Conservation (phyloP, 2,329 filamentous ascomycete genomes). For the Cordyceps tenuipes region DNA sequence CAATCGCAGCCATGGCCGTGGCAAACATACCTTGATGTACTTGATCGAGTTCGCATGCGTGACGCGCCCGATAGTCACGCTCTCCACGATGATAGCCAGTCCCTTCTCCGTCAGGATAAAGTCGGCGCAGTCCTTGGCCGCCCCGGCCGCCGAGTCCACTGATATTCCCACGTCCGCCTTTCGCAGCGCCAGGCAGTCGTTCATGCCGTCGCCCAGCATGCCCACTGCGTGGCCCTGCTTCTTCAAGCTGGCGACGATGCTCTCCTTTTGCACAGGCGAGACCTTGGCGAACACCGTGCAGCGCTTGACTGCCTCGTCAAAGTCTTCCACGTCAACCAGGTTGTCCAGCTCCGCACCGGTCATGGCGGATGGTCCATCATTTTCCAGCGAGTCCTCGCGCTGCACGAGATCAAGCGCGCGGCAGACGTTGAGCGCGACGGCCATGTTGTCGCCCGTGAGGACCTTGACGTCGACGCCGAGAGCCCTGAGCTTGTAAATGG, state of each 20-base stretch:
- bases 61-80: constrained; percentile 19
- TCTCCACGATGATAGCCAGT: constrained; percentile 20
- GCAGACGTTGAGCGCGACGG: constrained; percentile 23
- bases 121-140: constrained; percentile 23
- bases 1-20: background rate
- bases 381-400: constrained; percentile 12
- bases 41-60: constrained; percentile 24
- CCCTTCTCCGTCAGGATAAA: constrained; percentile 23
- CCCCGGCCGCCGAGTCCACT: constrained; percentile 22
- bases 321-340: constrained; percentile 15
- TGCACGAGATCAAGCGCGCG: constrained; percentile 17
- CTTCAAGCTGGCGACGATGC: constrained; percentile 19
- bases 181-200: constrained; percentile 22
- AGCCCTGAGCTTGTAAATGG: constrained; percentile 17
- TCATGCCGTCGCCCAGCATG: constrained; percentile 24
- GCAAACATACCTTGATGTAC: constrained; percentile 19
- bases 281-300: constrained; percentile 24
- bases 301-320: constrained; percentile 17
- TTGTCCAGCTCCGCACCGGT: constrained; percentile 18
- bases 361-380: constrained; percentile 18
- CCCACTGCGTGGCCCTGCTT: constrained; percentile 20
- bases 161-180: constrained; percentile 22
- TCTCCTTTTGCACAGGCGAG: constrained; percentile 20
- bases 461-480: constrained; percentile 23
- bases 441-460: constrained; percentile 21